phyloP scores from a whole-genome alignment of 2,329 filamentous ascomycete species.

The Penicillium sclerotigenum region DNA sequence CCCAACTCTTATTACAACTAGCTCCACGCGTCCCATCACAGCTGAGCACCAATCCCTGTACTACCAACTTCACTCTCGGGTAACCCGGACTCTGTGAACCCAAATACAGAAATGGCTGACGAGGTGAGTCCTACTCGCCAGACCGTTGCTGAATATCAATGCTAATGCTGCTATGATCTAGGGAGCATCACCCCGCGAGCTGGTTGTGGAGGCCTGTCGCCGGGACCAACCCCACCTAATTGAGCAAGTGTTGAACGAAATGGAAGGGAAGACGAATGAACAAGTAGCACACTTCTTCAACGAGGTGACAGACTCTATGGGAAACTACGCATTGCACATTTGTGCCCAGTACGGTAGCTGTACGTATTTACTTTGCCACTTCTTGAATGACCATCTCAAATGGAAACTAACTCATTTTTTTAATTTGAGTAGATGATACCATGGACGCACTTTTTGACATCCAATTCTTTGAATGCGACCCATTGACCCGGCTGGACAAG shows the following conservation, averaged over 20 bases:
- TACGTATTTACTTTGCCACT: constrained; percentile 46
- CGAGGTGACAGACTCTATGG: constrained; percentile 76
- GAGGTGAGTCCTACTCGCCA: constrained; percentile 34
- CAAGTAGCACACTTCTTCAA: constrained; percentile 78
- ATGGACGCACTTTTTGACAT: constrained; percentile 49
- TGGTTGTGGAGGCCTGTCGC: constrained; percentile 87
- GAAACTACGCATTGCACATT: constrained; percentile 85
- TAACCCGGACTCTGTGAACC: background rate
- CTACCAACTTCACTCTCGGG: background rate
- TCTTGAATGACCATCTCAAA: background rate
- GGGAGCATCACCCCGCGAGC: constrained; percentile 82
- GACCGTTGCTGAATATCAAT: background rate
- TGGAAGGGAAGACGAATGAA: constrained; percentile 56
- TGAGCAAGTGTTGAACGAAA: constrained; percentile 64
- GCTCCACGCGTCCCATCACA: background rate
- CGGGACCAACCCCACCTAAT: constrained; percentile 89
- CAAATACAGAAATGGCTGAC: constrained; percentile 37
- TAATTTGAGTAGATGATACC: constrained; percentile 40
- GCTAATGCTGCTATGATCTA: constrained; percentile 37
- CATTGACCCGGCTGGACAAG: constrained; percentile 45
- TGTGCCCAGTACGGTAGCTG: constrained; percentile 83
- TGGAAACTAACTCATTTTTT: background rate
- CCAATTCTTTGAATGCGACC: constrained; percentile 49
- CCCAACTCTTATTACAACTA: background rate
- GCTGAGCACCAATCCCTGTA: background rate